Evolutionary conservation across 208 protist species (phyloP).

Genomic region (Leishmania amazonensis): DNA sequence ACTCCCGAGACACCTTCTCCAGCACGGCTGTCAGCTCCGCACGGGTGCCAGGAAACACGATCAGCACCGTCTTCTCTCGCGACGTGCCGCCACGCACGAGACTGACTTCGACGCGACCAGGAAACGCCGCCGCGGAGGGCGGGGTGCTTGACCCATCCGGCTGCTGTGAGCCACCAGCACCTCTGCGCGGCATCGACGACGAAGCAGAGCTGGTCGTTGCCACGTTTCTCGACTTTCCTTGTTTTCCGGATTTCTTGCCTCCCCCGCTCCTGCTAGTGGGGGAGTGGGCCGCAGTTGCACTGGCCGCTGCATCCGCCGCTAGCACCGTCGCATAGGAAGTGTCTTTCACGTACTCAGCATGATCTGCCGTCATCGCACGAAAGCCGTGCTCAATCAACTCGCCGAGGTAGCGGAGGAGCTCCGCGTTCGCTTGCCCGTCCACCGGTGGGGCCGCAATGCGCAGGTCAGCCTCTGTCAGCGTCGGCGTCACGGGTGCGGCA

Average conservation of each 20-base stretch:
- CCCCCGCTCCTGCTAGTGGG: not conserved
- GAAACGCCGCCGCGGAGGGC: not conserved
- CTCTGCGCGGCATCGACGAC: not conserved
- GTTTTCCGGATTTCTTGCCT: slow-evolving; percentile 24
- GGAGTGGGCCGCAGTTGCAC: not conserved
- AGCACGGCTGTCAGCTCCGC: slow-evolving; percentile 58
- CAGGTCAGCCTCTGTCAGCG: slow-evolving; percentile 48
- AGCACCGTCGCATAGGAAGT: slow-evolving; percentile 31
- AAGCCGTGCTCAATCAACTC: slow-evolving; percentile 45
- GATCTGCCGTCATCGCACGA: slow-evolving; percentile 18
- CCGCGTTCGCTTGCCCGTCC: slow-evolving; percentile 80
- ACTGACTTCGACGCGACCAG: slow-evolving; percentile 45
- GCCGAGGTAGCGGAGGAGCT: slow-evolving; percentile 72
- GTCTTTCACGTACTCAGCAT: slow-evolving; percentile 21
- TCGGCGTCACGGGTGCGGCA: slow-evolving; percentile 24
- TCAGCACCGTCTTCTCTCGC: slow-evolving; percentile 56
- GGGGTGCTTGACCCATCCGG: not conserved
- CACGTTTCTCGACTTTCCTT: slow-evolving; percentile 20
- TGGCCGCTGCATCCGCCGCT: slow-evolving; percentile 3
- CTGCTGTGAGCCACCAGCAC: not conserved
- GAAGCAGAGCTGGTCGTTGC: not conserved
- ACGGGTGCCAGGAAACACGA: slow-evolving; percentile 58
- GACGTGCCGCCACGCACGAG: slow-evolving; percentile 62
- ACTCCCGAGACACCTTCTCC: slow-evolving; percentile 33
- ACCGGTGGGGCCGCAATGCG: slow-evolving; percentile 73